Evolutionary conservation across 2,329 filamentous ascomycete genomes (phyloP).

Genomic region (Aspergillus japonicus): DNA sequence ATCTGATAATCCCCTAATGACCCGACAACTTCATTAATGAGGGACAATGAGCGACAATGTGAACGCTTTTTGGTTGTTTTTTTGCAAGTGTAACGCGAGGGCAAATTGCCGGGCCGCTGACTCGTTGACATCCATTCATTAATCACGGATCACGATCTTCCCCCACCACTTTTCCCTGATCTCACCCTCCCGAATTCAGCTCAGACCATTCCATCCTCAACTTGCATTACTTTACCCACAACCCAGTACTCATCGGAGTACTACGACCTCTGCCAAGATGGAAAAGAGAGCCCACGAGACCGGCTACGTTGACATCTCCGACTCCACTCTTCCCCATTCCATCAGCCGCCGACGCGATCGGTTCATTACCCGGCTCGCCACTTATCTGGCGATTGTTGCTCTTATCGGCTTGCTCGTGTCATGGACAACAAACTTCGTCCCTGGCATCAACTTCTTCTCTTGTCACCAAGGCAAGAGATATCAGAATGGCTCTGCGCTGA

Average conservation of each 20-base stretch:
- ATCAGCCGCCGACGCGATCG: slow-evolving; percentile 13
- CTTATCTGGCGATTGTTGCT: slow-evolving; percentile 12
- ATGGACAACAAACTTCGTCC: slow-evolving; percentile 8
- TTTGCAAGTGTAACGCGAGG: slow-evolving; percentile 1
- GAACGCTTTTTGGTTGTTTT: neutral
- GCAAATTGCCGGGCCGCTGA: neutral
- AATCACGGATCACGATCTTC: neutral
- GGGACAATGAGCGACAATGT: neutral
- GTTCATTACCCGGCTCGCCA: slow-evolving; percentile 6
- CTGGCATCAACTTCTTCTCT: slow-evolving; percentile 6
- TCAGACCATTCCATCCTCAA: neutral
- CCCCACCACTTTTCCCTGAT: slow-evolving; percentile 1
- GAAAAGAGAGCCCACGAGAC: slow-evolving; percentile 12
- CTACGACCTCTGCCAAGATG: slow-evolving; percentile 9
- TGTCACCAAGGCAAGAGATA: slow-evolving; percentile 8
- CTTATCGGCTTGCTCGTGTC: slow-evolving; percentile 13
- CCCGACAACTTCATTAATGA: neutral
- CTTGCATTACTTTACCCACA: neutral
- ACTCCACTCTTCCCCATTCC: slow-evolving; percentile 2
- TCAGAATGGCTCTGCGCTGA: neutral
- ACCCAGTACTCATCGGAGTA: neutral
- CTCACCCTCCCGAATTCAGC: neutral
- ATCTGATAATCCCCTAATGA: neutral
- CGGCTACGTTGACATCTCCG: slow-evolving; percentile 6
- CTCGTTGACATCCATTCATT: neutral